phyloP scores from a whole-genome alignment of 2,329 filamentous ascomycete genomes.

The Alternaria ethzedia region DNA sequence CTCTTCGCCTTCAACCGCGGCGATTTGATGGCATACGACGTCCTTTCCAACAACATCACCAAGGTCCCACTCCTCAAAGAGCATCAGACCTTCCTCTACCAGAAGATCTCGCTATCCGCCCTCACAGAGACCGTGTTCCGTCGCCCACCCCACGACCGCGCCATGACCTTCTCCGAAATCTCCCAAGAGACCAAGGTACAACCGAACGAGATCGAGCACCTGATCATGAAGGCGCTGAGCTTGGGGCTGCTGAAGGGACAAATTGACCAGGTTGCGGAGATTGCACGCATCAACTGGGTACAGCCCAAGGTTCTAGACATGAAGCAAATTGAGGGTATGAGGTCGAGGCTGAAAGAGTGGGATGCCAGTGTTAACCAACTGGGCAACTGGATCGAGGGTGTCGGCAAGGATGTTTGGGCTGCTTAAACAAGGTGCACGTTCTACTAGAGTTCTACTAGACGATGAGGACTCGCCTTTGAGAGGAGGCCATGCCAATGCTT shows the following conservation, averaged over 20 bases:
- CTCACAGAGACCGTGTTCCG: constrained; percentile 96
- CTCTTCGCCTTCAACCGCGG: constrained; percentile 97
- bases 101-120: constrained; percentile 97
- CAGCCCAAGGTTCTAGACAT: constrained; percentile 98
- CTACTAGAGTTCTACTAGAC: not conserved
- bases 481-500: constrained; percentile 1
- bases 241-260: constrained; percentile 87
- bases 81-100: constrained; percentile 84
- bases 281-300: constrained; percentile 97
- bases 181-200: constrained; percentile 90
- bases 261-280: constrained; percentile 94
- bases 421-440: constrained; percentile 51
- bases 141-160: constrained; percentile 90
- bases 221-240: constrained; percentile 99
- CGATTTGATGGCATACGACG: constrained; percentile 85
- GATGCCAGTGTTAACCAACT: constrained; percentile 94
- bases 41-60: constrained; percentile 78
- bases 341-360: constrained; percentile 87
- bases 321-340: constrained; percentile 93
- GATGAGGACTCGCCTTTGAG: not conserved
- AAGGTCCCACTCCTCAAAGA: constrained; percentile 80
- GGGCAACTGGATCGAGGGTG: constrained; percentile 94
- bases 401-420: constrained; percentile 95
- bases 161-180: constrained; percentile 90
- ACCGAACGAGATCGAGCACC: constrained; percentile 91